Conservation (phyloP, 1,284 basidiomycete species). For the Ustilago sp. region DNA sequence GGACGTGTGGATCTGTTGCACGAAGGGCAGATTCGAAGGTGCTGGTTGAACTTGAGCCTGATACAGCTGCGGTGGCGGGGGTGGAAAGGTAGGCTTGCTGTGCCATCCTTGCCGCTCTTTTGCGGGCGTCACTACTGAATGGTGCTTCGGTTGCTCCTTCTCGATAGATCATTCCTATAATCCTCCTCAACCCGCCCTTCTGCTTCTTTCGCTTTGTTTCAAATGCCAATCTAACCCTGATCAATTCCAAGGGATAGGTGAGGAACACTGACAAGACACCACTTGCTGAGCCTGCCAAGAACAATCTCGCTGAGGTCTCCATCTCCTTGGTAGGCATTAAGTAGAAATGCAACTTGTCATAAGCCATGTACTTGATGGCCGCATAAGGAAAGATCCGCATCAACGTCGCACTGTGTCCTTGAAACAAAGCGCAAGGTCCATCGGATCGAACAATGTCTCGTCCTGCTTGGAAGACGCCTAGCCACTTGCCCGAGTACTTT, state of each 20-base stretch:
- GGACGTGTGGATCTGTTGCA: constrained; percentile 39
- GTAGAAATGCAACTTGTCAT: constrained; percentile 83
- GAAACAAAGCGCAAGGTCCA: constrained; percentile 85
- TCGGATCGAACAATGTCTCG: constrained; percentile 79
- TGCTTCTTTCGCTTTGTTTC: constrained; percentile 75
- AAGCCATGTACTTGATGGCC: constrained; percentile 97
- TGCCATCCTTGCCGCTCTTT: constrained; percentile 72
- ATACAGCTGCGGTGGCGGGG: constrained; percentile 36
- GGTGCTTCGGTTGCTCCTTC: constrained; percentile 66
- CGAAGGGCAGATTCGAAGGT: constrained; percentile 33
- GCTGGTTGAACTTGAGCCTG: constrained; percentile 6
- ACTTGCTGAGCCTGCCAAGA: constrained; percentile 86
- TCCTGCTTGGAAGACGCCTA: constrained; percentile 85
- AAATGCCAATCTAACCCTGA: constrained; percentile 94
- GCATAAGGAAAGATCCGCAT: constrained; percentile 89
- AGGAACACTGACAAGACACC: constrained; percentile 88
- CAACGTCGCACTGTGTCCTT: constrained; percentile 92
- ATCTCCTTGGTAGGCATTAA: constrained; percentile 85
- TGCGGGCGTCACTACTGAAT: constrained; percentile 61
- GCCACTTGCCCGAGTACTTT: constrained; percentile 88
- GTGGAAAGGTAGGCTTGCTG: constrained; percentile 49
- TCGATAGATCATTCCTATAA: constrained; percentile 63
- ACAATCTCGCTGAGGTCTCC: constrained; percentile 85
- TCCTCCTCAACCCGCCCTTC: constrained; percentile 55
- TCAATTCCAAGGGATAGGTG: constrained; percentile 94